Evolutionary conservation across 305 asterid species (phyloP), one percentile per base, ranked within the genome.

Genomic region (Fraxinus sp.): DNA sequence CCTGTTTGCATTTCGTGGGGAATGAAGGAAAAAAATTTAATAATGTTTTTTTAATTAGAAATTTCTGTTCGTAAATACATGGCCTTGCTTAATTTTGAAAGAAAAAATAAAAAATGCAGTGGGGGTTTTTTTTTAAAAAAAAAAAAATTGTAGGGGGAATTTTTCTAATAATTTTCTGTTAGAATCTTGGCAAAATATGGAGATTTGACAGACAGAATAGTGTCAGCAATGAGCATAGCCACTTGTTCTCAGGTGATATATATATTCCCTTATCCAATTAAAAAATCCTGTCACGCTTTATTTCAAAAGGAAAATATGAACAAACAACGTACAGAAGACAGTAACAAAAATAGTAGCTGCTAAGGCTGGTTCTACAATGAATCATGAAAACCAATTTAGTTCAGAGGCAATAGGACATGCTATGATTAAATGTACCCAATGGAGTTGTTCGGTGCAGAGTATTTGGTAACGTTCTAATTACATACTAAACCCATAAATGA

Each of bases 161-260:
- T 18, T 16, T 49, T 20, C 52, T 2, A 44, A 44, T 55, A 22
- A 66, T 74, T 70, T 59, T 9, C n/a, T 7, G 26, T 36, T 28
- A 46, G 28, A 20, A 26, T 24, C 76, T 85, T 88, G 82, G 90
- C 82, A 78, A 76, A 79, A 82, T 78, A 86, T 68, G 66, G 57
- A 59, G 85, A 82, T 57, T 88, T 84, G 91, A 84, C 88, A 78
- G 84, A 85, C 66, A 78, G 76, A 82, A 81, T 46, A 66, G 83
- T 79, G 83, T 72, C 85, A 64, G 30, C 77, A 33, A 78, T 76
- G 71, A 82, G 59, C 72, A 81, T 85, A 80, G 77, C 88, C 88
- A 84, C 86, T 75, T 82, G 83, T 30, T 78, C 59, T 70, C 62
- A 75, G 83, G 86, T 81, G 81, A 83, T 81, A 87, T 59, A 6